Base-by-base conservation (phyloP, 73 alveolate genomes). In the Blepharisma japonicum region DNA sequence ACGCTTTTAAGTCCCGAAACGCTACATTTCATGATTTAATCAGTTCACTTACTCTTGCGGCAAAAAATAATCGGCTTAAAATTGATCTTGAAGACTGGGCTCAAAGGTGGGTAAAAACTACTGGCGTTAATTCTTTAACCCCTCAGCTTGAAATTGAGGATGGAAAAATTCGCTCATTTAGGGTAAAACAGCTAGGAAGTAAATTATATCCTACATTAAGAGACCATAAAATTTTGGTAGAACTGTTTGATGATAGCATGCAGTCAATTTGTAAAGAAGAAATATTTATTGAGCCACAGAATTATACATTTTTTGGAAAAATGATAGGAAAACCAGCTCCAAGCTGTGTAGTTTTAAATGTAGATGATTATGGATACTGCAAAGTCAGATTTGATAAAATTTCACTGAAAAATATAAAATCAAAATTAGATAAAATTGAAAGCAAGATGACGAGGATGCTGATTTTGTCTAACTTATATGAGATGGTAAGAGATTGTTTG, bases 21-120 rank as follows among this genome's bases (percentile, higher is more conserved):
- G 92, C 99, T 20, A 83, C 53, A 14, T 79, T 94, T 53, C 82
- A 77, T 39, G 97, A 96, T 70, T 94, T 96, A 79, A 78, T 96
- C 68, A 81, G 77, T 56, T 77, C 79, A 79, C 47, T 87, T 74
- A 86, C 71, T 80, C 81, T 80, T 79, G 67, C 77, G 74, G 79
- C 87, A 66, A 81, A 87, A 88, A 74, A 50, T 55, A 83, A 77
- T 61, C 84, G 84, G 20, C 86, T 83, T 50, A 81, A 20, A 71
- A 55, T 55, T 8, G 88, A 94, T 66, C 55, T 94, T 20, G 79
- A 86, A 45, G 79, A 79, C 23, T 83, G 91, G 89, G 81, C 93
- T 27, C 77, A 87, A 11, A 25, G 46, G 11, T 94, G 98, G 98
- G 81, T 94, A 0, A 81, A 89, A 70, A 89, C 84, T 49, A 86